Evolutionary conservation across 495 filamentous ascomycete species (phyloP).

Genomic region (Jackrogersella multiformis): DNA sequence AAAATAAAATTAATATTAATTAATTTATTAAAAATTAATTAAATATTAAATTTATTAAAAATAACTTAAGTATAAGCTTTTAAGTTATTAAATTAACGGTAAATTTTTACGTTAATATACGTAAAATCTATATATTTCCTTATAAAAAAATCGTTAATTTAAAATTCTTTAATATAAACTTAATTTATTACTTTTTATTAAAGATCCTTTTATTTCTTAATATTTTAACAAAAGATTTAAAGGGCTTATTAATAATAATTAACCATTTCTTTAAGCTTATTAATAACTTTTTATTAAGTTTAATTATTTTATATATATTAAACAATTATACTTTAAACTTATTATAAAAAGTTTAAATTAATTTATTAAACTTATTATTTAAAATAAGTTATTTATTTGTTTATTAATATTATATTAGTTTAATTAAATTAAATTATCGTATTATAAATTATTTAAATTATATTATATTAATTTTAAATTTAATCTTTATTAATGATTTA

Average conservation of each 20-base stretch:
- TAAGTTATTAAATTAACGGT: not conserved
- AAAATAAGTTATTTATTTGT: not conserved
- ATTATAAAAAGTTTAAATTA: not conserved
- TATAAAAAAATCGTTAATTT: not conserved
- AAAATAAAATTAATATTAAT: too few species aligned
- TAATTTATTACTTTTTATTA: not conserved
- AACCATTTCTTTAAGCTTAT: not conserved
- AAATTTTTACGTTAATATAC: not conserved
- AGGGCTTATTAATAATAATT: not conserved
- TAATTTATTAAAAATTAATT: not conserved
- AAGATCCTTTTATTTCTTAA: not conserved
- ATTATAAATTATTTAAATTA: not conserved
- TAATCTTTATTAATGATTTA: not conserved
- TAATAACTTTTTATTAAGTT: not conserved
- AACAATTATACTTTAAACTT: not conserved
- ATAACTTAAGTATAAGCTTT: not conserved
- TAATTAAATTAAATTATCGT: not conserved
- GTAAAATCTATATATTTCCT: not conserved
- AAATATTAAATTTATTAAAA: not conserved
- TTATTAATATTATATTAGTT: not conserved
- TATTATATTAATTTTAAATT: not conserved
- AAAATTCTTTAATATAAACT: not conserved
- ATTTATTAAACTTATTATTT: not conserved
- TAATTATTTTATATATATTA: not conserved
- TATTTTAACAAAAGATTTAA: not conserved